Evolutionary conservation across 2,329 filamentous ascomycete species (phyloP).

Genomic region (Aspergillus calidoustus): DNA sequence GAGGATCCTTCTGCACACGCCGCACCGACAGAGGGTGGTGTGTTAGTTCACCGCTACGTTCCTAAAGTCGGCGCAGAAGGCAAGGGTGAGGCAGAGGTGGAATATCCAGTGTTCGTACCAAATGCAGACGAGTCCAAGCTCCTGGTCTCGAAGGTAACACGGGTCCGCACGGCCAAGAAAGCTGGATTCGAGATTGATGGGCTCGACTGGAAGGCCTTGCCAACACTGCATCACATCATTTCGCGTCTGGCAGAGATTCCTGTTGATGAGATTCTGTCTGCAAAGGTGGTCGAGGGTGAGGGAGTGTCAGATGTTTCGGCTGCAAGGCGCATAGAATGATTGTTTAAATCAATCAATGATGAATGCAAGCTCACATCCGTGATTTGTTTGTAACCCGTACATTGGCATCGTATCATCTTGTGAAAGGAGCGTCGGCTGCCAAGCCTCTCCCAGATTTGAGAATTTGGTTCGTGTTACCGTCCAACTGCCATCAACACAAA

Average conservation of each 20-base stretch:
- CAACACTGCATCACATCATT: constrained; percentile 65
- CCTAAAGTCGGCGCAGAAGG: constrained; percentile 56
- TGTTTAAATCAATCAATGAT: neutral
- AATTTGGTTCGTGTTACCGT: neutral
- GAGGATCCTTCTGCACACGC: constrained; percentile 27
- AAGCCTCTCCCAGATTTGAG: neutral
- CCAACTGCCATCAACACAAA: neutral
- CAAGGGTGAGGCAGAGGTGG: constrained; percentile 57
- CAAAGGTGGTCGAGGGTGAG: constrained; percentile 59
- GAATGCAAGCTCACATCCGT: neutral
- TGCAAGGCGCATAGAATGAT: constrained; percentile 19
- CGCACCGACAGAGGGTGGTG: constrained; percentile 24
- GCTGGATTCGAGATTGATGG: constrained; percentile 55
- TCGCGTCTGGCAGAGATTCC: constrained; percentile 59
- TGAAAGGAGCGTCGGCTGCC: neutral
- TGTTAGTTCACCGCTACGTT: constrained; percentile 61
- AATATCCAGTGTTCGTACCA: constrained; percentile 54
- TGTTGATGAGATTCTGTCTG: constrained; percentile 60
- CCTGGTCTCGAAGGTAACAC: constrained; percentile 29
- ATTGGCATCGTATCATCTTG: neutral
- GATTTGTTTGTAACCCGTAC: too few species aligned
- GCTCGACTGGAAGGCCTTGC: constrained; percentile 59
- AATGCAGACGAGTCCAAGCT: constrained; percentile 40
- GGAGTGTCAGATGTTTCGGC: constrained; percentile 51
- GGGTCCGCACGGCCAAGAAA: constrained; percentile 36